Evolutionary conservation across 768 basidiomycete species (phyloP).

Genomic region (Amanita muscaria): DNA sequence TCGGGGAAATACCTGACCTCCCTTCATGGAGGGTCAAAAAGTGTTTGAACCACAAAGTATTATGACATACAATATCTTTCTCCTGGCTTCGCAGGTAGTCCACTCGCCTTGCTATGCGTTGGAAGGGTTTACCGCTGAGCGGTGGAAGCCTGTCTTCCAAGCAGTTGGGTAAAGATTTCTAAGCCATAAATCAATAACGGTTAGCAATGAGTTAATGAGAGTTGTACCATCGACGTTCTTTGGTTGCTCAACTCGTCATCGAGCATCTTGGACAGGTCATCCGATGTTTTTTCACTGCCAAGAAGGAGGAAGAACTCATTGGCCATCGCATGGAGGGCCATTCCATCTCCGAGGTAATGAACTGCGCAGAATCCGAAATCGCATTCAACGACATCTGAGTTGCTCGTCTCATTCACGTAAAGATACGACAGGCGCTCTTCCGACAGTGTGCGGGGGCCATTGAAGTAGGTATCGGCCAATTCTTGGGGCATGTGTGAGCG

Average conservation of each 20-base stretch:
- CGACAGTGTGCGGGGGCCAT: constrained; percentile 68
- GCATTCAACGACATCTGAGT: constrained; percentile 24
- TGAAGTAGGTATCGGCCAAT: constrained; percentile 63
- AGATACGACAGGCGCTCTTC: constrained; percentile 59
- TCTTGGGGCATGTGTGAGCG: constrained; percentile 23
- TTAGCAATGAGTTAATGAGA: background rate
- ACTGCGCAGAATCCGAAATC: constrained; percentile 68
- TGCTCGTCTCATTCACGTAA: constrained; percentile 26
- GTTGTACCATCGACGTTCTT: background rate
- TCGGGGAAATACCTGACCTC: constrained; percentile 67
- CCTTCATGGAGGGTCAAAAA: constrained; percentile 26
- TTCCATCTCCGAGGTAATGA: constrained; percentile 82
- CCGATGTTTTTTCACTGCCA: constrained; percentile 10
- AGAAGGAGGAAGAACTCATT: constrained; percentile 72
- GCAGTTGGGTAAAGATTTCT: constrained; percentile 14
- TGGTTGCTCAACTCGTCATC: constrained; percentile 1
- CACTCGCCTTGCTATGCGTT: constrained; percentile 37
- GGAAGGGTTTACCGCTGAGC: constrained; percentile 27
- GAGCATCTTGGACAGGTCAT: background rate
- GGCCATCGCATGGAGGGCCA: constrained; percentile 75
- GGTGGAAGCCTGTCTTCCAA: constrained; percentile 27
- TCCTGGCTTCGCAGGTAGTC: constrained; percentile 49
- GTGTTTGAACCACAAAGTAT: background rate
- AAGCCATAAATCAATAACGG: background rate
- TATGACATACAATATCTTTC: constrained; percentile 41